Conservation (phyloP, 2,329 filamentous ascomycete genomes). For the Elsinoe fawcettii region DNA sequence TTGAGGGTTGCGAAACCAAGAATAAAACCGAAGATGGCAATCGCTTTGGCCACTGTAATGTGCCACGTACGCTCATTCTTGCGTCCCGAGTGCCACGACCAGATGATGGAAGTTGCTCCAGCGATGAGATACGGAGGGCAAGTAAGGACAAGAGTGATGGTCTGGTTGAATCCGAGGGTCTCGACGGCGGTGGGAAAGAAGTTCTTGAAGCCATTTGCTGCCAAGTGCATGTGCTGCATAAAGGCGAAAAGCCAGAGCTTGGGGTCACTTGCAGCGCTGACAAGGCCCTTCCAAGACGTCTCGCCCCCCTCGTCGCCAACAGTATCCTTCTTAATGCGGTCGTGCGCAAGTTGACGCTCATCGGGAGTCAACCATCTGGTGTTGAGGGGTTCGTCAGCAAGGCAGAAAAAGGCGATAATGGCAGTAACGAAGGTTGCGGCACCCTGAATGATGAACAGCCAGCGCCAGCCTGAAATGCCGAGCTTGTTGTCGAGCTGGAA, state of each 20-base stretch:
- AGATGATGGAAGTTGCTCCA: slow-evolving; percentile 25
- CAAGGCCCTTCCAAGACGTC: slow-evolving; percentile 42
- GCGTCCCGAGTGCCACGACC: slow-evolving; percentile 31
- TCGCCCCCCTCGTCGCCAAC: slow-evolving; percentile 40
- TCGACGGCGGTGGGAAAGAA: slow-evolving; percentile 42
- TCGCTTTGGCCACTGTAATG: slow-evolving; percentile 31
- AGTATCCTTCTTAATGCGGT: slow-evolving; percentile 45
- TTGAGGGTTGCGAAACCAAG: slow-evolving; percentile 33
- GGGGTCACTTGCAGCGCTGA: slow-evolving; percentile 43
- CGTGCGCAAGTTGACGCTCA: slow-evolving; percentile 43
- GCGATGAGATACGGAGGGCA: slow-evolving; percentile 31
- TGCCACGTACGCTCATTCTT: slow-evolving; percentile 37
- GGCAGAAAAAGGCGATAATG: slow-evolving; percentile 11
- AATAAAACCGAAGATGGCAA: slow-evolving; percentile 33
- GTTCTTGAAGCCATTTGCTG: slow-evolving; percentile 46
- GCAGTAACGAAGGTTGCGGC: slow-evolving; percentile 30
- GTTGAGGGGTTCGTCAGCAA: slow-evolving; percentile 18
- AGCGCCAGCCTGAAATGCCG: slow-evolving; percentile 36
- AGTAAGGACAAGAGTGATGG: slow-evolving; percentile 46
- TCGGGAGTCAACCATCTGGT: slow-evolving; percentile 32
- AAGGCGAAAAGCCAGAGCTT: slow-evolving; percentile 47
- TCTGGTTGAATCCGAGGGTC: slow-evolving; percentile 42
- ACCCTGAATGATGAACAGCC: slow-evolving; percentile 30
- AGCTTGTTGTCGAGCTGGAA: slow-evolving; percentile 41
- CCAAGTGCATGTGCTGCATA: slow-evolving; percentile 51